Percentiles rank a stretch among this genome's conserved stretches.
phyloP scores from a whole-genome alignment of 768 basidiomycete species.

The Tricholoma sp. region DNA sequence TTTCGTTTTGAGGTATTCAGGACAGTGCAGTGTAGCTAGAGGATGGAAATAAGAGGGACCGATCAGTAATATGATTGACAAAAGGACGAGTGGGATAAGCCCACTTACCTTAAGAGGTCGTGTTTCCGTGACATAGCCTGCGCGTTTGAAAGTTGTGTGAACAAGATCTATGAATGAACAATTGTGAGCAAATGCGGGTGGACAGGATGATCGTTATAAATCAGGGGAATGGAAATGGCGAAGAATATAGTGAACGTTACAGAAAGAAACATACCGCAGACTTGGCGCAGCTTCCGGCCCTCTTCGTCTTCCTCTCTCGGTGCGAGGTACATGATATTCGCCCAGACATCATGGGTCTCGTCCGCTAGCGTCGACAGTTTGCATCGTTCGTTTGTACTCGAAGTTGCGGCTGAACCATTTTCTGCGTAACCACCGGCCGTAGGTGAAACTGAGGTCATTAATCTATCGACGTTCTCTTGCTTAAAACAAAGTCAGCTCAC shows the following conservation, averaged over 20 bases:
- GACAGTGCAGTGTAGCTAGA: constrained; percentile 18
- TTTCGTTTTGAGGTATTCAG: constrained; percentile 16
- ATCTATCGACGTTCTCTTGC: background rate
- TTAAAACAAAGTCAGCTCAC: background rate
- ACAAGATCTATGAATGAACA: constrained; percentile 32
- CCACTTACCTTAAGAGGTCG: constrained; percentile 46
- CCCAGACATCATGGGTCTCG: constrained; percentile 26
- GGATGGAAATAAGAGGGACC: constrained; percentile 30
- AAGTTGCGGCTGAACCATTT: background rate
- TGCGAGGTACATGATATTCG: constrained; percentile 55
- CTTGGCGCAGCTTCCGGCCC: constrained; percentile 17
- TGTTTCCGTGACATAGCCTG: constrained; percentile 39
- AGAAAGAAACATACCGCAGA: constrained; percentile 24
- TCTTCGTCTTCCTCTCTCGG: constrained; percentile 32
- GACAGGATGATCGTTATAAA: no score
- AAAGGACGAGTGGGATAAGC: constrained; percentile 24
- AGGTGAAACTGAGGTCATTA: background rate
- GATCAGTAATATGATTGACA: constrained; percentile 43
- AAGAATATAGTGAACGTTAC: no score
- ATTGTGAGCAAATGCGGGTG: background rate
- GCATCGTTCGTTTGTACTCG: background rate
- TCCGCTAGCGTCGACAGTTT: background rate
- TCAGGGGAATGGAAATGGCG: no score
- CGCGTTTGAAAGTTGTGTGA: constrained; percentile 31
- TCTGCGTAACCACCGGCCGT: background rate